phyloP scores from a whole-genome alignment of 225 moss, liverwort and hornwort genomes.

The Thuidium tamariscinum region DNA sequence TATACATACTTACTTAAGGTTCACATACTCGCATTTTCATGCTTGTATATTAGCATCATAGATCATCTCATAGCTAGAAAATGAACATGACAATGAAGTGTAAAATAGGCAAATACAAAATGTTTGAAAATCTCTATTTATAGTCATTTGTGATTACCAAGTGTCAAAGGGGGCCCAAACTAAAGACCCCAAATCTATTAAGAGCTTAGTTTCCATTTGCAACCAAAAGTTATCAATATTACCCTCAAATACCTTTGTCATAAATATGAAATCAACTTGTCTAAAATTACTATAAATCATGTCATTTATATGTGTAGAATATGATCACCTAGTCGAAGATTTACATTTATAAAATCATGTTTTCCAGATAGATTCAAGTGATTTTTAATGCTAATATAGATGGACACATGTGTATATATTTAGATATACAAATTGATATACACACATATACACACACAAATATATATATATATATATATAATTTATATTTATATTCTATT shows the following conservation, averaged over 20 bases:
- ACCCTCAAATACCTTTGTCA: accelerated
- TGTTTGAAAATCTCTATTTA: background rate
- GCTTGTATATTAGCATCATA: too few species aligned
- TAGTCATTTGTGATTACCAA: background rate
- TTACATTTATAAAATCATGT: too few species aligned
- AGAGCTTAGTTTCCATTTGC: accelerated
- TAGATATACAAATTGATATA: too few species aligned
- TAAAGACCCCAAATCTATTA: accelerated
- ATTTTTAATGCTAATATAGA: too few species aligned
- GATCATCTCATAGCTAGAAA: background rate
- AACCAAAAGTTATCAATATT: background rate
- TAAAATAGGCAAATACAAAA: background rate
- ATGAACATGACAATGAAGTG: background rate
- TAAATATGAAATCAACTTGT: background rate
- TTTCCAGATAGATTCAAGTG: too few species aligned
- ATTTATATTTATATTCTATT: too few species aligned
- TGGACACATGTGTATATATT: too few species aligned
- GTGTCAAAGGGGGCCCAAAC: accelerated
- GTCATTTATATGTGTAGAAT: background rate
- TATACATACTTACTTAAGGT: too few species aligned
- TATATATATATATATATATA: too few species aligned
- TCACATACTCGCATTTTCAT: too few species aligned
- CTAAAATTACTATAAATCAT: background rate
- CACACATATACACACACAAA: too few species aligned
- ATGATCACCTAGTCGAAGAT: too few species aligned